Conservation (phyloP, 208 protist genomes). For the Acanthamoeba sp. region DNA sequence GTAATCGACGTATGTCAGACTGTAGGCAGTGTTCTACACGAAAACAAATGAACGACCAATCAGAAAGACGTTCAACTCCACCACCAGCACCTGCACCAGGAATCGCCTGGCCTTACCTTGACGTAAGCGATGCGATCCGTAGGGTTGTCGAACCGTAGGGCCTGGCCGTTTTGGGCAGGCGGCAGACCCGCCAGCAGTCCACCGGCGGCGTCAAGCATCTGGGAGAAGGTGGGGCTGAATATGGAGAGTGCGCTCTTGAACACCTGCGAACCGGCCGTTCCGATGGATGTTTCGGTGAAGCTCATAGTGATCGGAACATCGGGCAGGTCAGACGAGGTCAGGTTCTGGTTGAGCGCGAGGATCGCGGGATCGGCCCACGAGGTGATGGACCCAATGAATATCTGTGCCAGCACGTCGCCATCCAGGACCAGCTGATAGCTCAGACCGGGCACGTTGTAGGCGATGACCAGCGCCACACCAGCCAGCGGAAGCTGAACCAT, state of each 20-base stretch:
- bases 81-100: not conserved
- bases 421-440: not conserved
- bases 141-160: not conserved
- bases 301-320: slow-evolving; percentile 17
- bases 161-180: not conserved
- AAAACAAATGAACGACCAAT: not conserved
- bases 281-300: slow-evolving; percentile 20
- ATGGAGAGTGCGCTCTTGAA: slow-evolving; percentile 42
- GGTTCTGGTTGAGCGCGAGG: not conserved
- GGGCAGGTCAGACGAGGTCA: not conserved
- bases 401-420: not conserved
- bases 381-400: slow-evolving; percentile 21
- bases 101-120: not conserved
- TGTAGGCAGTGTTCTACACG: not conserved
- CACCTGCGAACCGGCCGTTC: not conserved
- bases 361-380: slow-evolving; percentile 47
- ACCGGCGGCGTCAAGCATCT: not conserved
- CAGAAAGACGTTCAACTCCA: too few relatives aligned
- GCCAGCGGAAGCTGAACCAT: slow-evolving; percentile 22
- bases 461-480: slow-evolving; percentile 10
- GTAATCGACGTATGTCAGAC: slow-evolving; percentile 8
- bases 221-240: not conserved
- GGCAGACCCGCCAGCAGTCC: not conserved
- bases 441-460: slow-evolving; percentile 19
- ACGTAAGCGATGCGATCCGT: not conserved